Evolutionary conservation across 495 filamentous ascomycete species (phyloP), one percentile per base, ranked within the genome.

Genomic region (Bombardia bombarda): DNA sequence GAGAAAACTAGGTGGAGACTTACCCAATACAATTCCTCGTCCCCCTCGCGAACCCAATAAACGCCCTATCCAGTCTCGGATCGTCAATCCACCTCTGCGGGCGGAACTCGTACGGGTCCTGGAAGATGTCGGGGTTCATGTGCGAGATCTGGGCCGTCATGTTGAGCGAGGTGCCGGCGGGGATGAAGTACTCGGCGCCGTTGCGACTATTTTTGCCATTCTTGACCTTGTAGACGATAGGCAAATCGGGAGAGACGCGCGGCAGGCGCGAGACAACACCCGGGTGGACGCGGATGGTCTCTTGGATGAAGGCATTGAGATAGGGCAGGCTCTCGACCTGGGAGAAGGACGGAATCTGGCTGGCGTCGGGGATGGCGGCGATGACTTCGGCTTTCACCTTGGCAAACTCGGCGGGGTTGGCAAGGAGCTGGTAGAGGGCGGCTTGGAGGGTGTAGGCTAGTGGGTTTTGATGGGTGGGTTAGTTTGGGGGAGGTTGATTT

Each of bases 41-140:
- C 3, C 46, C 46, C 12, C 40, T 22, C 2, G 46, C 33, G 34
- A 49, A 49, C 1, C 40, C 40, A 17, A 32, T 4, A 31, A 49
- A 49, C 0, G 28, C 28, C 31, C 41, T n/a, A 4, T 7, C 28
- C 2, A 49, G 14, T 13, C 18, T 23, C 3, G 40, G 46, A 16
- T 44, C 35, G n/a, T 49, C 46, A 20, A 49, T 49, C 46, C 46
- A 49, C 16, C 46, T 13, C 22, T 49, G 25, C 1, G 46, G 46
- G 4, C 13, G 7, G 19, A 49, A 49, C 12, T 12, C 32, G 28
- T 38, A 32, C 2, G 40, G 24, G 18, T 49, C 30, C 20, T 43
- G 14, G 19, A 49, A 49, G 12, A 17, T 40, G 2, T 32, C 16
- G 7, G 23, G 6, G 28, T 43, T 34, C 26, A 31, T 21, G 23